Base-by-base conservation (phyloP, 495 filamentous ascomycete genomes). In the Penicillium riverlandense region DNA sequence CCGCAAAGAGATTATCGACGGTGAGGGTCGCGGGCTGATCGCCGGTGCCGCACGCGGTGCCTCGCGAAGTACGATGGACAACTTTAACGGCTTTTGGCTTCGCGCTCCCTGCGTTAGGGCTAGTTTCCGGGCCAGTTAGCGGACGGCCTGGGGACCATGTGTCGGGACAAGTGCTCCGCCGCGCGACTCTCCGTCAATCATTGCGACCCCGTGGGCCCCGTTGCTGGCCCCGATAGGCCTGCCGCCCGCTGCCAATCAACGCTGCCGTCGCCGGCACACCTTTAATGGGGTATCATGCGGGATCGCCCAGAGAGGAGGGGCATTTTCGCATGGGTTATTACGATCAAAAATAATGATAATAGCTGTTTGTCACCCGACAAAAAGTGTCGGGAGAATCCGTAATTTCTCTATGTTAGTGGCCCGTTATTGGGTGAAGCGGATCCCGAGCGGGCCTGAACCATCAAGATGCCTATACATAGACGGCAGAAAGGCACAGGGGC, bases 61-160 rank as follows among this genome's bases (percentile, higher is more conserved):
- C 35, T 47, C 38, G 37, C 28, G 2, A 37, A 42, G 40, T 6
- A n/a, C 29, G 4, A 16, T 12, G 12, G 11, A 6, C 54, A 60
- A 60, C 57, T 60, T 53, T 60, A 60, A 60, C 41, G 12, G 40
- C 44, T 49, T 42, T 61, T 53, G 52, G 47, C 49, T 61, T 58
- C 46, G 28, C 29, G 29, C 42, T 41, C 29, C 43, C 37, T 43
- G 40, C 40, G 28, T 15, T 47, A 47, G 54, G 22, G 31, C 27
- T 14, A 28, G 35, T 9, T 9, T 11, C 10, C 15, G 35, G 13
- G 41, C 57, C 57, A 61, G 12, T 61, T 40, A 61, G 29, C 42
- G 48, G 22, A 16, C 13, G 8, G n/a, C 11, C 36, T 31, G 33
- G 6, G 40, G 22, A 22, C 44, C 55, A 59, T 56, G 53, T 55